Conservation (phyloP, 176 grass and related monocot species). For the Zoysia pacifica region DNA sequence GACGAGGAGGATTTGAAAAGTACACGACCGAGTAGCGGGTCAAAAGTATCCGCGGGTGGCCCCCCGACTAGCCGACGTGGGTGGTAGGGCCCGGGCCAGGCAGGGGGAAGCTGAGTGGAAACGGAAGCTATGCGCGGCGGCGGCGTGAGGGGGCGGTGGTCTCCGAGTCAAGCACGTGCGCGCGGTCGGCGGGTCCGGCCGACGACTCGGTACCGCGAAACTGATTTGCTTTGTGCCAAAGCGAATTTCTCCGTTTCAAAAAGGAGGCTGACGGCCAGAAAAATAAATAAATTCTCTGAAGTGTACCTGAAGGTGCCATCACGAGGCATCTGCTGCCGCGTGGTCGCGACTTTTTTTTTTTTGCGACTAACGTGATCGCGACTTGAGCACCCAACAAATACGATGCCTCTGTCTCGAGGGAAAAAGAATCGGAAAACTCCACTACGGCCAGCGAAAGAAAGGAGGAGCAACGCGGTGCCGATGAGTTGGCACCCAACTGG, state of each 20-base stretch:
- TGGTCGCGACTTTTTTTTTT: too few relatives aligned
- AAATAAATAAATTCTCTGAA: background rate
- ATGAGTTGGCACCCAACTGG: background rate
- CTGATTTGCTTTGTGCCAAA: background rate
- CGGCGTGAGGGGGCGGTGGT: background rate
- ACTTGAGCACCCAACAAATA: too few relatives aligned
- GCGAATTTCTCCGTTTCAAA: background rate
- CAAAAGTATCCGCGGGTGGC: conserved; percentile 2
- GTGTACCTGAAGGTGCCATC: too few relatives aligned
- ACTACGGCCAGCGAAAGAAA: too few relatives aligned
- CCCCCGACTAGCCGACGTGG: conserved; percentile 24
- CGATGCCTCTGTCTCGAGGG: too few relatives aligned
- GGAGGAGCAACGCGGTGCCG: background rate
- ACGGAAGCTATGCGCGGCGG: conserved; percentile 35
- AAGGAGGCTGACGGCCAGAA: background rate
- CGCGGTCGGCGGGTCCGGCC: conserved; percentile 16
- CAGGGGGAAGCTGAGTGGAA: conserved; percentile 47
- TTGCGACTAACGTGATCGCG: too few relatives aligned
- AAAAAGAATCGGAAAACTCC: too few relatives aligned
- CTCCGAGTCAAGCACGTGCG: conserved; percentile 29
- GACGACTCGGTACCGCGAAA: background rate
- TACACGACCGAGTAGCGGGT: background rate
- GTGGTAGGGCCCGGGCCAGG: background rate
- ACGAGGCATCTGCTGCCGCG: background rate
- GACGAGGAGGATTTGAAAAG: background rate